Conservation (phyloP, 257 asterid genomes). For the Solanum tacnaense region DNA sequence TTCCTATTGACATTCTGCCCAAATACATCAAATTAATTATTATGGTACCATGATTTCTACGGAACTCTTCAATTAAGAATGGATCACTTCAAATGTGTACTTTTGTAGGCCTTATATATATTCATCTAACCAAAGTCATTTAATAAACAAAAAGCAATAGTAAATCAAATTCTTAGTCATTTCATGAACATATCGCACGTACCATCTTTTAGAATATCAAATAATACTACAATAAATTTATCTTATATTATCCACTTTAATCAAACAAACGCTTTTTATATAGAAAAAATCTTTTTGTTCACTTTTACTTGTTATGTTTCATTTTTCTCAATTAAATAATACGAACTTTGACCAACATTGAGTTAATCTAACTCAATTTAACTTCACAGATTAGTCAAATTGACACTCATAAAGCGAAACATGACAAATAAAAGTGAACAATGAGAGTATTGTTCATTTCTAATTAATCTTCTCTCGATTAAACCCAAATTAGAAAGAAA, state of each 20-base stretch:
- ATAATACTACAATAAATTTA: not conserved
- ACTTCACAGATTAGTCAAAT: too few relatives aligned
- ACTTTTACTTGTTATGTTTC: too few relatives aligned
- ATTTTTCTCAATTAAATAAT: not conserved
- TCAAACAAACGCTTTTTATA: not conserved
- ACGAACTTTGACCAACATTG: too few relatives aligned
- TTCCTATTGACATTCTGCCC: not conserved
- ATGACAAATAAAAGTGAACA: not conserved
- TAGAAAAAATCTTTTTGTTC: not conserved
- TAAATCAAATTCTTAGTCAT: not conserved
- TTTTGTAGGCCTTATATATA: not conserved
- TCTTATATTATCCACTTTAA: not conserved
- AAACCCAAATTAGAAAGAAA: not conserved
- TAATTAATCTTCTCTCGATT: not conserved
- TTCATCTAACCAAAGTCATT: not conserved
- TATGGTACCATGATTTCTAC: not conserved
- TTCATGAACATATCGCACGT: not conserved
- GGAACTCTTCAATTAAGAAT: not conserved
- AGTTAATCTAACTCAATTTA: not conserved
- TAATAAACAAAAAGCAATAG: not conserved
- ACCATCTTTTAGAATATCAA: not conserved
- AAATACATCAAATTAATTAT: not conserved
- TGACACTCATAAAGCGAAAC: too few relatives aligned
- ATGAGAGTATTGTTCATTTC: not conserved
- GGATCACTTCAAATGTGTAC: not conserved